Percentiles rank a stretch among this genome's conserved stretches.
Evolutionary conservation across 2,329 filamentous ascomycete species (phyloP).

Genomic region (Grosmannia serpens): DNA sequence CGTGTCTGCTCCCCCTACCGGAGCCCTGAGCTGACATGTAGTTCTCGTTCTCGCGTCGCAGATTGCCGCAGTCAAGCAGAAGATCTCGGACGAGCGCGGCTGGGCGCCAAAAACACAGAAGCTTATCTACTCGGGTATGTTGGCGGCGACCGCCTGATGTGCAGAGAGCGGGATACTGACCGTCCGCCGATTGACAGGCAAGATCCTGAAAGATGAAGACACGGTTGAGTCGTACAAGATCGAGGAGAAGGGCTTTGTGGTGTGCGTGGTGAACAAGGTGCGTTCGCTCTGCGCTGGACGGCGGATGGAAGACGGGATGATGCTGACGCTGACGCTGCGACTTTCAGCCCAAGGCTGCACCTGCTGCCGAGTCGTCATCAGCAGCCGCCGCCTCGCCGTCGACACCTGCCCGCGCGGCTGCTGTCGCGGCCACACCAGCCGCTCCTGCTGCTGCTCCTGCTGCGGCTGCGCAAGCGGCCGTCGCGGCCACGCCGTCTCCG

Average conservation of each 20-base stretch:
- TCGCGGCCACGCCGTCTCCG: constrained; percentile 33
- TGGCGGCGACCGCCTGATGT: background rate
- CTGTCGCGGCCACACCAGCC: constrained; percentile 32
- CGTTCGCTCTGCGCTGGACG: background rate
- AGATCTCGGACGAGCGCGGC: constrained; percentile 83
- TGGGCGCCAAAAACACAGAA: constrained; percentile 88
- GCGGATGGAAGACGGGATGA: background rate
- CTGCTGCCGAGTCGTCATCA: constrained; percentile 22
- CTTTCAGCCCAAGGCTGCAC: constrained; percentile 55
- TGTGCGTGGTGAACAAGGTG: constrained; percentile 98
- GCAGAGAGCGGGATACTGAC: background rate
- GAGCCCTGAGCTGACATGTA: constrained; percentile 3
- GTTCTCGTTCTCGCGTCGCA: constrained; percentile 24
- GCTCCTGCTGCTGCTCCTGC: constrained; percentile 38
- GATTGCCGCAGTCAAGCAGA: constrained; percentile 86
- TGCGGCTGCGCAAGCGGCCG: constrained; percentile 30
- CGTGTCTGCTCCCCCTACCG: background rate
- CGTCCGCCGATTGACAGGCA: constrained; percentile 45
- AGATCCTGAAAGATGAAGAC: constrained; percentile 96
- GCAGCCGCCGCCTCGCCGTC: constrained; percentile 29
- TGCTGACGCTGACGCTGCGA: constrained; percentile 11
- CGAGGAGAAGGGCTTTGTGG: constrained; percentile 98
- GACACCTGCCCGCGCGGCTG: constrained; percentile 31
- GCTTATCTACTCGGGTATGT: constrained; percentile 91
- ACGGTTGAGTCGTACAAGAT: constrained; percentile 96